phyloP scores from a whole-genome alignment of 2,329 filamentous ascomycete species.

The Microdochium nivale region DNA sequence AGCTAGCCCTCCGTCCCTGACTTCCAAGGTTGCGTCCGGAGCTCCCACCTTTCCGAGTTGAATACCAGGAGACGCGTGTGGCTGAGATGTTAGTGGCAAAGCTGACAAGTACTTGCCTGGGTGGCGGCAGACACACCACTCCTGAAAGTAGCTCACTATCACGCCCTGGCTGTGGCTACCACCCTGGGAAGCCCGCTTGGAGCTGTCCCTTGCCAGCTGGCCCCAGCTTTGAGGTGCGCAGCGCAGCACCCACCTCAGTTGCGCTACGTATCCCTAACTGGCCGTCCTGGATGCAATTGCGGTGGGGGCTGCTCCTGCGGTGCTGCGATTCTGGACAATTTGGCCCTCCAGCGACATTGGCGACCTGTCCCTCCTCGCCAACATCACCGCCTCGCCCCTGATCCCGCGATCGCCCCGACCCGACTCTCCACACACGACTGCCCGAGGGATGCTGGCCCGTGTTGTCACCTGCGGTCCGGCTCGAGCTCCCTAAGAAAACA shows the following conservation, averaged over 20 bases:
- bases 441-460: constrained; percentile 16
- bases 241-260: neutral
- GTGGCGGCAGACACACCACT: neutral
- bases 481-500: constrained; percentile 4
- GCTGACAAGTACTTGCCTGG: neutral
- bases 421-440: constrained; percentile 2
- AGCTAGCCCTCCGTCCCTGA: too few relatives aligned
- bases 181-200: too few relatives aligned
- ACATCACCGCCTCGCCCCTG: neutral
- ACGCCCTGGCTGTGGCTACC: neutral
- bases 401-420: neutral
- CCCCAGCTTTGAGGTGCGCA: neutral
- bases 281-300: neutral
- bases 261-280: constrained; percentile 1
- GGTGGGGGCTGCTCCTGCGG: neutral
- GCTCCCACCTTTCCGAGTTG: too few relatives aligned
- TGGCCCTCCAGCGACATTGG: neutral
- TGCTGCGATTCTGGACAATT: neutral
- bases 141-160: neutral
- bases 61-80: neutral
- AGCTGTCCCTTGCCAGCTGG: neutral
- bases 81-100: neutral
- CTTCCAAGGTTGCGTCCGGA: too few relatives aligned
- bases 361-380: neutral
- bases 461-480: constrained; percentile 10